These are phyloP conservation scores for Hypoxylon perforatum DNA, from an alignment of 495 filamentous ascomycete species.

Conservation along the genomic window DNA sequence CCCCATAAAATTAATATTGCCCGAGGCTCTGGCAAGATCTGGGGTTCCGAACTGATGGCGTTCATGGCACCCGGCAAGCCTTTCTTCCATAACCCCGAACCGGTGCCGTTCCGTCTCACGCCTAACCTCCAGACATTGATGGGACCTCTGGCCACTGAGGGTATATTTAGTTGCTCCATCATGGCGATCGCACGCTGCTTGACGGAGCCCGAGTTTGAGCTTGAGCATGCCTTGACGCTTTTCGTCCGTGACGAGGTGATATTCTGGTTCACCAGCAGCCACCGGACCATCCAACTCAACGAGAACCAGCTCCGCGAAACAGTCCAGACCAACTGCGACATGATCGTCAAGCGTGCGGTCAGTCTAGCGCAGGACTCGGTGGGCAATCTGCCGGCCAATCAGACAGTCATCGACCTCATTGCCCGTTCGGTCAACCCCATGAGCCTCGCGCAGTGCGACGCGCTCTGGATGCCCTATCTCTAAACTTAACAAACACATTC, in stretches of 20 bases:
- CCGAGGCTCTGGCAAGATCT: slow-evolving; percentile 88
- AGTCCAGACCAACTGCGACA: slow-evolving; percentile 87
- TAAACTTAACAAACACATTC: too few species aligned
- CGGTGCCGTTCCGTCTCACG: slow-evolving; percentile 95
- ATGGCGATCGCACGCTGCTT: slow-evolving; percentile 97
- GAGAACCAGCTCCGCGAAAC: slow-evolving; percentile 83
- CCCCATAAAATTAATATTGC: slow-evolving; percentile 95
- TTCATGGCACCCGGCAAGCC: slow-evolving; percentile 82
- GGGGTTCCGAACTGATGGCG: slow-evolving; percentile 93
- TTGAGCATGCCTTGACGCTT: slow-evolving; percentile 91
- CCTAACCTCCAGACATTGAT: slow-evolving; percentile 95
- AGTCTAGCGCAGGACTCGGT: slow-evolving; percentile 75
- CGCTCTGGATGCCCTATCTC: slow-evolving; percentile 97
- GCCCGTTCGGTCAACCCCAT: slow-evolving; percentile 85
- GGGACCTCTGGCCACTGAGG: slow-evolving; percentile 94
- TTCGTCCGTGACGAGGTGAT: slow-evolving; percentile 98
- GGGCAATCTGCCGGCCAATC: slow-evolving; percentile 86
- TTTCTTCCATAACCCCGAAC: slow-evolving; percentile 92
- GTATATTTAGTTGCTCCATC: slow-evolving; percentile 88
- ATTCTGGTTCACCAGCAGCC: slow-evolving; percentile 90
- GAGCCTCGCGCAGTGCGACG: slow-evolving; percentile 84
- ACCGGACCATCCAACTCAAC: slow-evolving; percentile 67
- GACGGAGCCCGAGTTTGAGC: slow-evolving; percentile 88
- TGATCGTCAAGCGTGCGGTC: slow-evolving; percentile 88
- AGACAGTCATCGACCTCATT: slow-evolving; percentile 94